Evolutionary conservation across 2,329 filamentous ascomycete genomes (phyloP), one percentile per base, ranked within the genome.

Genomic region (Drechslerella stenobrocha): DNA sequence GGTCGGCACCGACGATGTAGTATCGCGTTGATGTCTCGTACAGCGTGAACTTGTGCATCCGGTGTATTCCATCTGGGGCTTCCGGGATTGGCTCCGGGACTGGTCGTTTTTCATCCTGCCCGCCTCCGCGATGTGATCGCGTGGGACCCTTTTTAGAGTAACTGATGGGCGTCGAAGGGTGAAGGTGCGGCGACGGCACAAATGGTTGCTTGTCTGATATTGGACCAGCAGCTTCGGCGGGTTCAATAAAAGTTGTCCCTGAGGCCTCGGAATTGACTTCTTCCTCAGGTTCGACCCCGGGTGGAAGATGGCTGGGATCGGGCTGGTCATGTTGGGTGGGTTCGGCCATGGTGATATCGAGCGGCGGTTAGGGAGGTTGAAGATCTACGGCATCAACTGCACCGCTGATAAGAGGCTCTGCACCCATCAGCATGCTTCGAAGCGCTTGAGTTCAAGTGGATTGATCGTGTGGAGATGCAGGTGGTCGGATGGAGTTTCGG

Each of bases 31-130:
- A 88, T 2, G 93, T 98, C 79, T 98, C 93, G 77, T 98, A 97
- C 20, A 98, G 79, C n/a, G 89, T 93, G 77, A 96, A 97, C 74
- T 93, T 95, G 79, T 96, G 90, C 90, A 98, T 96, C 57, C 80
- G 80, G 61, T 78, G 79, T 44, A 81, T 77, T 1, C 79, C 79
- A 55, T 81, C 71, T 23, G 63, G 63, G 1, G 50, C 46, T 9
- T 67, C 63, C 5, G 63, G 55, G 22, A 60, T n/a, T n/a, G 63
- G 24, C 42, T 56, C 55, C 3, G 42, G 48, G 7, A 24, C 18
- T 22, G 63, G 26, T 15, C 51, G 55, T 18, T 67, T 67, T 51
- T 67, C 61, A 32, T 66, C 20, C 18, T 44, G 47, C 4, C 42
- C 53, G 15, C 22, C 47, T 4, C 9, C 13, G 13, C 8, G 15